phyloP scores from a whole-genome alignment of 495 filamentous ascomycete genomes.

The Corynascus novoguineensis region DNA sequence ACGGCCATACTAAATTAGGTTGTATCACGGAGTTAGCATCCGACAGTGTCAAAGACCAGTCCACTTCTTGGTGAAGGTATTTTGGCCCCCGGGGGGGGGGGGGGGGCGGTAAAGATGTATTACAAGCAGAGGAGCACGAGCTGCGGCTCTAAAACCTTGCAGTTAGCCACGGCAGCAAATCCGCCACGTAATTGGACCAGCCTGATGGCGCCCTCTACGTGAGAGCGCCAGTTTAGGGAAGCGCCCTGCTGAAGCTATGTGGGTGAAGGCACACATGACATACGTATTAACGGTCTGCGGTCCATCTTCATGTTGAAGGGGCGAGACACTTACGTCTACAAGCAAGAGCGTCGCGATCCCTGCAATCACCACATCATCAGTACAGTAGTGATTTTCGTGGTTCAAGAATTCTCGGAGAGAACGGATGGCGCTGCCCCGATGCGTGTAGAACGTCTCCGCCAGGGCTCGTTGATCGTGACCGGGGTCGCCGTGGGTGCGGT shows the following conservation, averaged over 20 bases:
- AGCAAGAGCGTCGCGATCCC: conserved; percentile 24
- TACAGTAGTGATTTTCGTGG: conserved; percentile 13
- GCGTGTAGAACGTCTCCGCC: conserved; percentile 26
- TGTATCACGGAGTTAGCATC: neutral
- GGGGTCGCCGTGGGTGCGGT: conserved; percentile 16
- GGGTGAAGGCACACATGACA: neutral
- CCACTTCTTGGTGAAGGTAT: no score
- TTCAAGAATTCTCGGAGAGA: conserved; percentile 31
- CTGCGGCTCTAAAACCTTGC: neutral
- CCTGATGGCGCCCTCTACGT: conserved; percentile 28
- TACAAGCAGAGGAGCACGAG: neutral
- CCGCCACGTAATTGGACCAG: conserved; percentile 31
- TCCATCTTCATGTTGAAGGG: neutral
- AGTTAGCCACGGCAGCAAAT: neutral
- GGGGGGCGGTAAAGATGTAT: no score
- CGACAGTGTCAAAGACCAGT: neutral
- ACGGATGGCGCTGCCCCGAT: conserved; percentile 33
- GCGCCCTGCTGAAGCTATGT: conserved; percentile 28
- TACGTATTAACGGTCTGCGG: no score
- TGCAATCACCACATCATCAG: conserved; percentile 25
- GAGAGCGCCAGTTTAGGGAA: conserved; percentile 30
- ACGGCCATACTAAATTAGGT: conserved; percentile 21
- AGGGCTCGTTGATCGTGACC: conserved; percentile 10
- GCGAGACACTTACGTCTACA: conserved; percentile 20
- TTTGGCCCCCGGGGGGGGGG: no score